Conservation (phyloP, 495 filamentous ascomycete genomes). For the Emericellopsis terricola region DNA sequence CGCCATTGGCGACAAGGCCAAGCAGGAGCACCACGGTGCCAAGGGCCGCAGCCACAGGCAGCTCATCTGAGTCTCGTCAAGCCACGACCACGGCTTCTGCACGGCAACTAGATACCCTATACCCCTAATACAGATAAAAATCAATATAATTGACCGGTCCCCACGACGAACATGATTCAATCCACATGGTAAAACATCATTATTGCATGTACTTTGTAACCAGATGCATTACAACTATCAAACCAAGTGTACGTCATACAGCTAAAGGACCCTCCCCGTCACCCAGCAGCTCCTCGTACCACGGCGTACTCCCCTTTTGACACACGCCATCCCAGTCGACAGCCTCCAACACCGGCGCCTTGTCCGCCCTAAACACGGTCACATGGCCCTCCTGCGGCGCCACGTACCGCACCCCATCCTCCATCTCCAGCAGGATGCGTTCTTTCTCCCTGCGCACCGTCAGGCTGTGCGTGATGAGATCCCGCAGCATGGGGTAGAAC, state of each 20-base stretch:
- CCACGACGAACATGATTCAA: too few species aligned
- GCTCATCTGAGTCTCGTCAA: conserved; percentile 9
- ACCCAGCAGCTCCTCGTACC: conserved; percentile 1
- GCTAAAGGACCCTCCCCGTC: conserved; percentile 1
- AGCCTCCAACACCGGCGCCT: neutral
- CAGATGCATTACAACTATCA: too few species aligned
- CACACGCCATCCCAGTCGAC: conserved; percentile 1
- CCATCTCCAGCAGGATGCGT: neutral
- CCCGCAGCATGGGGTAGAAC: conserved; percentile 1
- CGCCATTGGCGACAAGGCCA: conserved; percentile 36
- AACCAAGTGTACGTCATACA: too few species aligned
- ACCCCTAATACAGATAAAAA: too few species aligned
- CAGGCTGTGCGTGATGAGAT: neutral
- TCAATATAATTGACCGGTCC: too few species aligned
- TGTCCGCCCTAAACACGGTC: neutral
- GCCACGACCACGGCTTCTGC: too few species aligned
- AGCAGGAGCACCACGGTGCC: conserved; percentile 34
- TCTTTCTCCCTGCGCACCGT: neutral
- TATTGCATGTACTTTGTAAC: too few species aligned
- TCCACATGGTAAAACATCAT: too few species aligned
- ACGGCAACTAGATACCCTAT: too few species aligned
- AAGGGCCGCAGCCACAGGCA: conserved; percentile 40
- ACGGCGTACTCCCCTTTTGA: conserved; percentile 1
- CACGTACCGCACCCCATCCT: neutral
- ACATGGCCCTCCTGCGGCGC: neutral